Evolutionary conservation across 352 stramenopile genomes (phyloP), one percentile per base, ranked within the genome.

Genomic region (Globisporangium recalcitrans): DNA sequence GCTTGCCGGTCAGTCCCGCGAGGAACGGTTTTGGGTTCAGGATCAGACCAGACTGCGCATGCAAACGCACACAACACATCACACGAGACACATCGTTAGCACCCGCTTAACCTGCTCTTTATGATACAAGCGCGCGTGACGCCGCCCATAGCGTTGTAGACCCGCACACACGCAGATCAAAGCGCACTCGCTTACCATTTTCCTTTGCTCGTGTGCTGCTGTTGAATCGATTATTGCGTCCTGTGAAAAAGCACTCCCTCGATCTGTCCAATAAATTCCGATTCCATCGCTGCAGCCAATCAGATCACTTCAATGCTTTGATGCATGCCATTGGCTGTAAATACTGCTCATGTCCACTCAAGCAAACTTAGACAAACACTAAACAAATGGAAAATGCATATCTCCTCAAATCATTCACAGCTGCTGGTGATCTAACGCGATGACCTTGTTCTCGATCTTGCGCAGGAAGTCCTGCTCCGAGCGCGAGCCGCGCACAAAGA

Each of bases 21-120:
- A 98, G 83, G 75, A 98, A 98, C 48, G 94, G 94, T 81, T 98
- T 98, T 4, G 94, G 94, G 78, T 98, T 98, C 55, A 98, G 75
- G 65, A 97, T 97, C 64, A 95, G 72, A 55, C 83, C 82, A 61
- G 85, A 88, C 86, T 95, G 62, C 16, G 22, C 44, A 57, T 1
- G n/a, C 5, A 59, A n/a, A 54, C 1, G n/a, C n/a, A n/a, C n/a
- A n/a, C n/a, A n/a, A n/a, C n/a, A n/a, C 24, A 22, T 19, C 27
- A 60, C 48, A 14, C 22, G 29, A 58, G 11, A 24, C 19, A 52
- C 13, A 58, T 27, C 1, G 1, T 58, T 52, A 53, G 51, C 0
- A n/a, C 36, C n/a, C n/a, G n/a, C 34, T 60, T 1, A 11, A 38
- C 36, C 2, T 24, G 3, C 4, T 32, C 2, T 29, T 13, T 21